These are phyloP conservation scores for Capronia americana DNA, from an alignment of 2,329 filamentous ascomycete species.

Conservation along the genomic window DNA sequence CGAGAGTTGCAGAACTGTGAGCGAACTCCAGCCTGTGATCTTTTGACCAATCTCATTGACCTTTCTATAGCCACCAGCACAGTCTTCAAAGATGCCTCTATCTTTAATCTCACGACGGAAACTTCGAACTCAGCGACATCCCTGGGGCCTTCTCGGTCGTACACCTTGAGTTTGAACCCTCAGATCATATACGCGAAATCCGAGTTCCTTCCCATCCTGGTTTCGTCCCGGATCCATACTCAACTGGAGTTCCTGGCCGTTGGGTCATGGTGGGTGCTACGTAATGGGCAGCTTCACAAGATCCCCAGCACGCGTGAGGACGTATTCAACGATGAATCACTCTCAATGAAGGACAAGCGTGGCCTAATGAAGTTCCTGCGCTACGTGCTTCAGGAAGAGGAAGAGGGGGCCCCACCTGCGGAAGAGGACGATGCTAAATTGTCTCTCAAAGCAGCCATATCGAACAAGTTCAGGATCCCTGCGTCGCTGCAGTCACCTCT, in stretches of 20 bases:
- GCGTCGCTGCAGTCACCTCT: conserved; percentile 69
- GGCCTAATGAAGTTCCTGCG: conserved; percentile 92
- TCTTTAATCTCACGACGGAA: conserved; percentile 43
- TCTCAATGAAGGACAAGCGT: conserved; percentile 82
- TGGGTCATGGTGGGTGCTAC: conserved; percentile 85
- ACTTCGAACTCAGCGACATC: conserved; percentile 42
- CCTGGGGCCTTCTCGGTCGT: conserved; percentile 72
- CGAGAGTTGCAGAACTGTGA: conserved; percentile 52
- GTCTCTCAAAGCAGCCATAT: conserved; percentile 55
- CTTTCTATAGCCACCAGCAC: conserved; percentile 34
- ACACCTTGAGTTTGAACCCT: conserved; percentile 82
- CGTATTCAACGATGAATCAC: conserved; percentile 78
- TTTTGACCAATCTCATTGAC: not conserved
- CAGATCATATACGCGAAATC: conserved; percentile 87
- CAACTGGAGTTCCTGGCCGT: conserved; percentile 94
- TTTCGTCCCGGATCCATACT: conserved; percentile 86
- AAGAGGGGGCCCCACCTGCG: conserved; percentile 50
- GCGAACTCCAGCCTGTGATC: not conserved
- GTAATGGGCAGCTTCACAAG: conserved; percentile 60
- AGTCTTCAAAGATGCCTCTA: conserved; percentile 49
- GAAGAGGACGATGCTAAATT: conserved; percentile 63
- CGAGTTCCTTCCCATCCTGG: conserved; percentile 75
- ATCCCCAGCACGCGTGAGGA: conserved; percentile 92
- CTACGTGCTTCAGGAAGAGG: conserved; percentile 77
- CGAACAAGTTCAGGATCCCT: conserved; percentile 70